Evolutionary conservation across 2,329 filamentous ascomycete genomes (phyloP).

Genomic region (Dactylellina cionopaga): DNA sequence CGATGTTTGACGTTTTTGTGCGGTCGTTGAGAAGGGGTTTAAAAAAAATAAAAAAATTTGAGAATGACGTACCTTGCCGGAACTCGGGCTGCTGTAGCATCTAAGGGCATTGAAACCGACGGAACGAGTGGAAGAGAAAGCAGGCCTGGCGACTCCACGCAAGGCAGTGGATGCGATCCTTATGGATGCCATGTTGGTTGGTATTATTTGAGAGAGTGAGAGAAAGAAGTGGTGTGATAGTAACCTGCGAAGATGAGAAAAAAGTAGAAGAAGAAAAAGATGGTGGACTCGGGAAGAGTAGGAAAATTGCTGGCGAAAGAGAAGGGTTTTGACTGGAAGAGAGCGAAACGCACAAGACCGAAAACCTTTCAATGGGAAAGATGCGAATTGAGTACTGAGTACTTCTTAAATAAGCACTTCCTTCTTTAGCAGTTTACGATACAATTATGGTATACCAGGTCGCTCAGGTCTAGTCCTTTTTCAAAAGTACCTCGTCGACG

Average conservation of each 20-base stretch:
- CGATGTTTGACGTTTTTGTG: constrained; percentile 40
- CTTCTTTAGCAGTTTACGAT: neutral
- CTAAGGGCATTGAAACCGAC: constrained; percentile 41
- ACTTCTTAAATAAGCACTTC: neutral
- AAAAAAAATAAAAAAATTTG: constrained; percentile 2
- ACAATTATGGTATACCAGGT: too few relatives aligned
- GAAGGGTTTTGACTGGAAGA: constrained; percentile 25
- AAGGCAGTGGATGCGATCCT: constrained; percentile 48
- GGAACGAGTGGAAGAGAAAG: constrained; percentile 43
- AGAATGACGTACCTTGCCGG: constrained; percentile 51
- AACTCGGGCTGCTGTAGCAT: constrained; percentile 37
- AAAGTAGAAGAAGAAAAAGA: constrained; percentile 6
- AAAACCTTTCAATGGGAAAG: constrained; percentile 24
- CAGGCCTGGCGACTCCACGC: constrained; percentile 40
- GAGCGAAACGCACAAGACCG: constrained; percentile 6
- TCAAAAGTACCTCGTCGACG: too few relatives aligned
- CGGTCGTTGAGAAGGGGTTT: too few relatives aligned
- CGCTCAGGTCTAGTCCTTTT: too few relatives aligned
- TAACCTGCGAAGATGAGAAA: constrained; percentile 29
- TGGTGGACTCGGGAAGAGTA: neutral
- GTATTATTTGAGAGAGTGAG: neutral
- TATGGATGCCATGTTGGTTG: constrained; percentile 33
- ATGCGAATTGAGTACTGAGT: too few relatives aligned
- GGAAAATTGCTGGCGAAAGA: constrained; percentile 18
- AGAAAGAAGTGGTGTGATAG: constrained; percentile 36